Conservation (phyloP, 1,284 basidiomycete genomes). For the Cryptococcus hybrid region DNA sequence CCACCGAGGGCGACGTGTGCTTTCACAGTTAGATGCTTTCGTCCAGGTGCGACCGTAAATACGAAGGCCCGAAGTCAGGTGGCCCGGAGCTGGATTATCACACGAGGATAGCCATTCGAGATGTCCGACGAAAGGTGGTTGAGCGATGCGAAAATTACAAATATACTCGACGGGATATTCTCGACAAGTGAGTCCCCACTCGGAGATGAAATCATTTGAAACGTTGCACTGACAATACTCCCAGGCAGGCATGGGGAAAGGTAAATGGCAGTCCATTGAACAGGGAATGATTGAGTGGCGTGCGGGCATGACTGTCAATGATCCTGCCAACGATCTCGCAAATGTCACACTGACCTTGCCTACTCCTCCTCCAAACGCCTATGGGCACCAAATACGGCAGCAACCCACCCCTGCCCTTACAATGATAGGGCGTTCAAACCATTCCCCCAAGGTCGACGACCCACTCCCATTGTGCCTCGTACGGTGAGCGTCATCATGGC, state of each 20-base stretch:
- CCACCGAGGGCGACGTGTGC: slow-evolving; percentile 41
- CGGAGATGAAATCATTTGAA: not conserved
- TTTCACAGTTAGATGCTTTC: slow-evolving; percentile 49
- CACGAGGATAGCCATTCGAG: slow-evolving; percentile 40
- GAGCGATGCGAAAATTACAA: slow-evolving; percentile 51
- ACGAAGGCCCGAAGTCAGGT: slow-evolving; percentile 35
- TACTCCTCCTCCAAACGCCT: slow-evolving; percentile 27
- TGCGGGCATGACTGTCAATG: slow-evolving; percentile 24
- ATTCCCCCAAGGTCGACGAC: slow-evolving; percentile 18
- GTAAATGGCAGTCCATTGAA: slow-evolving; percentile 46
- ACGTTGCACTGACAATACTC: not conserved
- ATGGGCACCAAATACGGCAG: slow-evolving; percentile 13
- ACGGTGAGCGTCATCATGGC: slow-evolving; percentile 23
- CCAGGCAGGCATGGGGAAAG: slow-evolving; percentile 38
- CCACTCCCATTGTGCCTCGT: slow-evolving; percentile 17
- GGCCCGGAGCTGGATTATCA: slow-evolving; percentile 40
- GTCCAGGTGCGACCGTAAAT: slow-evolving; percentile 41
- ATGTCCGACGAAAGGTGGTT: slow-evolving; percentile 48
- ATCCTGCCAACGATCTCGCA: slow-evolving; percentile 43
- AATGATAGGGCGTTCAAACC: slow-evolving; percentile 18
- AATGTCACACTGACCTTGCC: slow-evolving; percentile 37
- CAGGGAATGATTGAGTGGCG: slow-evolving; percentile 41
- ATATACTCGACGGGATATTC: slow-evolving; percentile 48
- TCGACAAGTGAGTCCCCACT: slow-evolving; percentile 47
- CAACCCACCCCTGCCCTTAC: slow-evolving; percentile 4